These are phyloP conservation scores for Lipomyces yamanashiensis DNA, from an alignment of 805 yeast genomes.

Conservation along the genomic window DNA sequence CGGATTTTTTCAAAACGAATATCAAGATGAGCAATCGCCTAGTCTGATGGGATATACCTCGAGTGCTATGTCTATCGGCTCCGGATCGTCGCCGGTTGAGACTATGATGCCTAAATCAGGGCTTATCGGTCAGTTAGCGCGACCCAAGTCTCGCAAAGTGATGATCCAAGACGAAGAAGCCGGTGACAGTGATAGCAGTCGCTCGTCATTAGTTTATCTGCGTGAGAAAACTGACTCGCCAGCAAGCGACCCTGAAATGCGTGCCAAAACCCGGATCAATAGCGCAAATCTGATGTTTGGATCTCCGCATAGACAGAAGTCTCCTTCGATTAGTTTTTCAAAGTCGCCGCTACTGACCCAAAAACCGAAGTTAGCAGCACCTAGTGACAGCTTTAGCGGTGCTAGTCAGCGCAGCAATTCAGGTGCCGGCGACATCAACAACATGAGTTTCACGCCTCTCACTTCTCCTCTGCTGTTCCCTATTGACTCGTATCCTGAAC, in stretches of 20 bases:
- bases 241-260: slow-evolving; percentile 30
- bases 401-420: background rate
- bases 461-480: slow-evolving; percentile 63
- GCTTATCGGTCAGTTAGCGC: slow-evolving; percentile 1
- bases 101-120: slow-evolving; percentile 10
- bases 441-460: slow-evolving; percentile 51
- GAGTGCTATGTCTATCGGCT: slow-evolving; percentile 24
- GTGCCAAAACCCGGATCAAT: slow-evolving; percentile 20
- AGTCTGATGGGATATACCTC: slow-evolving; percentile 19
- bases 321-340: slow-evolving; percentile 30
- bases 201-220: slow-evolving; percentile 28
- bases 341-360: slow-evolving; percentile 28
- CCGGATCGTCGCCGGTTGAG: slow-evolving; percentile 32
- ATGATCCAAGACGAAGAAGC: slow-evolving; percentile 30
- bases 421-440: slow-evolving; percentile 3
- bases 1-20: slow-evolving; percentile 22
- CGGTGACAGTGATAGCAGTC: slow-evolving; percentile 35
- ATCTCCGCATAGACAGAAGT: slow-evolving; percentile 35
- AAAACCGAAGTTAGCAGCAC: slow-evolving; percentile 9
- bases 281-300: slow-evolving; percentile 29
- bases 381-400: background rate
- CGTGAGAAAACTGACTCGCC: slow-evolving; percentile 37
- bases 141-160: slow-evolving; percentile 25
- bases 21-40: slow-evolving; percentile 32
- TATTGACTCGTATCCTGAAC: slow-evolving; percentile 47